These are phyloP conservation scores for Angomonas deanei DNA, from an alignment of 208 protist species.

Conservation along the genomic window DNA sequence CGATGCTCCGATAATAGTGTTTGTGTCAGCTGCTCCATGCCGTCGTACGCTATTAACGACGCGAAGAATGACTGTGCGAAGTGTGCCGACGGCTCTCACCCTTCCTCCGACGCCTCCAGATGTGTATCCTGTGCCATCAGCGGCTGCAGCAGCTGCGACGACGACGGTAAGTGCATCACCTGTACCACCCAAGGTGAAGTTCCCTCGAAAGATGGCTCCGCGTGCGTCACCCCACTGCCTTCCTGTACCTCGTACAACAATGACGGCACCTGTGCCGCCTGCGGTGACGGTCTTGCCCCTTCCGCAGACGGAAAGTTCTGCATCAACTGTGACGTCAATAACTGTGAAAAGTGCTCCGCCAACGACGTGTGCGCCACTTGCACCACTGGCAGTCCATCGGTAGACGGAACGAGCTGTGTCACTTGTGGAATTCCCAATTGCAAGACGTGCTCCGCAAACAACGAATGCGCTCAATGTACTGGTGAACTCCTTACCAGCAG, in stretches of 20 bases:
- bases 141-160: background rate
- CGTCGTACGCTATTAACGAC: background rate
- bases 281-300: background rate
- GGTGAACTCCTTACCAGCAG: background rate
- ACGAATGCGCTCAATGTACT: no score
- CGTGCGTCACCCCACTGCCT: background rate
- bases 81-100: background rate
- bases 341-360: background rate
- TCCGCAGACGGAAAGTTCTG: background rate
- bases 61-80: background rate
- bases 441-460: no score
- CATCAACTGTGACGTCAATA: background rate
- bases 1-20: background rate
- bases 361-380: background rate
- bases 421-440: no score
- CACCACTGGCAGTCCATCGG: background rate
- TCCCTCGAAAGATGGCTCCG: background rate
- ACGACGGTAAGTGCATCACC: background rate
- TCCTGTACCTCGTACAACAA: background rate
- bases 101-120: background rate
- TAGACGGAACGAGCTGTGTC: no score
- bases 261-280: background rate
- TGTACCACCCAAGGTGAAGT: background rate
- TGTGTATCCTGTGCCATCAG: background rate
- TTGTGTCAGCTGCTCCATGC: background rate